A percentile compares a stretch with the other conserved stretches of the same genome.
Evolutionary conservation across 2,329 filamentous ascomycete species (phyloP).

Genomic region (Xylaria sp.): DNA sequence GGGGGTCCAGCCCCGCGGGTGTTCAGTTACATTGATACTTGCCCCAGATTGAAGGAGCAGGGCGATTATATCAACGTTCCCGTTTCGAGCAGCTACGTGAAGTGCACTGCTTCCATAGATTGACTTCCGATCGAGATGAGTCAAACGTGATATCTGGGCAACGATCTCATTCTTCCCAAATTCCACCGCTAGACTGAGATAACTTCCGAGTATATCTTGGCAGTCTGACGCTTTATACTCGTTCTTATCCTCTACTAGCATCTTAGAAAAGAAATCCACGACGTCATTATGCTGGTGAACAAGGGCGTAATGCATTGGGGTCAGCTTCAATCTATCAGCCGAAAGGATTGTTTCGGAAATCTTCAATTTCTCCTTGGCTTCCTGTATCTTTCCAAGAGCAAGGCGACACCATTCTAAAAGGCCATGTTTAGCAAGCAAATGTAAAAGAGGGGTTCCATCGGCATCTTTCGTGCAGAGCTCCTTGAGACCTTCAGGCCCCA

Average conservation of each 20-base stretch:
- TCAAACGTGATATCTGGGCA: constrained; percentile 4
- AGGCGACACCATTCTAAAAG: constrained; percentile 16
- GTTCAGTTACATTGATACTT: constrained; percentile 41
- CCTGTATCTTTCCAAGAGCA: background rate
- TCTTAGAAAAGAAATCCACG: background rate
- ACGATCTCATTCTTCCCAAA: constrained; percentile 5
- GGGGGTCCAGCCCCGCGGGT: constrained; percentile 50
- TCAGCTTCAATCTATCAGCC: constrained; percentile 13
- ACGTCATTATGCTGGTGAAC: background rate
- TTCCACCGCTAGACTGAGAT: constrained; percentile 15
- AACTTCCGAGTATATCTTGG: constrained; percentile 5
- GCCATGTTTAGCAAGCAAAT: constrained; percentile 11
- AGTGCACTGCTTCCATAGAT: constrained; percentile 42
- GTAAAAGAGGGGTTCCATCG: background rate
- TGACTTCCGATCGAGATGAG: constrained; percentile 27
- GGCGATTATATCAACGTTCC: constrained; percentile 34
- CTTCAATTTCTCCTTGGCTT: background rate
- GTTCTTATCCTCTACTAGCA: background rate
- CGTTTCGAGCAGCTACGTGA: constrained; percentile 43
- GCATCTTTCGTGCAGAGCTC: background rate
- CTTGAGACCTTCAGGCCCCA: background rate
- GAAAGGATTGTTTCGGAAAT: background rate
- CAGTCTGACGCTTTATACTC: background rate
- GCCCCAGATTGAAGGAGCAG: constrained; percentile 3
- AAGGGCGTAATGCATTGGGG: constrained; percentile 28